These are phyloP conservation scores for Sporothrix schenckii DNA, from an alignment of 2,329 filamentous ascomycete genomes.

Conservation along the genomic window DNA sequence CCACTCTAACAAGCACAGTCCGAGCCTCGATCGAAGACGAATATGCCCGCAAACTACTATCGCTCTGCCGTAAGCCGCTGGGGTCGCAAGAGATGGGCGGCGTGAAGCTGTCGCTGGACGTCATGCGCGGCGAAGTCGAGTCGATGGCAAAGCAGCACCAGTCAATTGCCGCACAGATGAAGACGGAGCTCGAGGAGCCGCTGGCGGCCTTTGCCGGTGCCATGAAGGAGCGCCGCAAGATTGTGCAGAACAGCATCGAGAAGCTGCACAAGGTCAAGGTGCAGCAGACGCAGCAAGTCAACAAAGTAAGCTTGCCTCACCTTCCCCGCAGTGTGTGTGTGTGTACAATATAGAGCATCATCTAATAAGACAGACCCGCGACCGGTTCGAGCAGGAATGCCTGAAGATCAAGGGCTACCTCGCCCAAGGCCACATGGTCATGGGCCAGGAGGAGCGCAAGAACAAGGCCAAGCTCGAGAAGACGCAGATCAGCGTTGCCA, in stretches of 20 bases:
- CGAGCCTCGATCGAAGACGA: slow-evolving; percentile 95
- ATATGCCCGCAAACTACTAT: slow-evolving; percentile 85
- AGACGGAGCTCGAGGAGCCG: slow-evolving; percentile 91
- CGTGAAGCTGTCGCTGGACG: slow-evolving; percentile 81
- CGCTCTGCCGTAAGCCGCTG: slow-evolving; percentile 82
- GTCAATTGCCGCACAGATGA: slow-evolving; percentile 90
- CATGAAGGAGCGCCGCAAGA: slow-evolving; percentile 96
- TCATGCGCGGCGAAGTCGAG: slow-evolving; percentile 85
- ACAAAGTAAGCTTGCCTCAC: slow-evolving; percentile 67
- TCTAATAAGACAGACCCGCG: slow-evolving; percentile 64
- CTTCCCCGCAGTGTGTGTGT: not conserved
- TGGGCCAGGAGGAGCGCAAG: slow-evolving; percentile 98
- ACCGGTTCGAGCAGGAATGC: slow-evolving; percentile 96
- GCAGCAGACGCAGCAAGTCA: slow-evolving; percentile 86
- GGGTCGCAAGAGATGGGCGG: slow-evolving; percentile 87
- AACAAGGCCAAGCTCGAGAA: slow-evolving; percentile 99
- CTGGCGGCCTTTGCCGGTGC: slow-evolving; percentile 87
- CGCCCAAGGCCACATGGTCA: slow-evolving; percentile 98
- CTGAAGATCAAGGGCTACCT: slow-evolving; percentile 98
- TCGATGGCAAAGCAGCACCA: slow-evolving; percentile 93
- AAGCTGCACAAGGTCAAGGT: slow-evolving; percentile 91
- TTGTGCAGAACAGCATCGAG: slow-evolving; percentile 90
- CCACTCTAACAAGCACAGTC: slow-evolving; percentile 52
- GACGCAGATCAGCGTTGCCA: slow-evolving; percentile 92
- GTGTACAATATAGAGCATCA: too few relatives aligned